A percentile compares a stretch with the other conserved stretches of the same genome.
phyloP scores from a whole-genome alignment of 1,139 yeast genomes.

The Taphrina wiesneri region DNA sequence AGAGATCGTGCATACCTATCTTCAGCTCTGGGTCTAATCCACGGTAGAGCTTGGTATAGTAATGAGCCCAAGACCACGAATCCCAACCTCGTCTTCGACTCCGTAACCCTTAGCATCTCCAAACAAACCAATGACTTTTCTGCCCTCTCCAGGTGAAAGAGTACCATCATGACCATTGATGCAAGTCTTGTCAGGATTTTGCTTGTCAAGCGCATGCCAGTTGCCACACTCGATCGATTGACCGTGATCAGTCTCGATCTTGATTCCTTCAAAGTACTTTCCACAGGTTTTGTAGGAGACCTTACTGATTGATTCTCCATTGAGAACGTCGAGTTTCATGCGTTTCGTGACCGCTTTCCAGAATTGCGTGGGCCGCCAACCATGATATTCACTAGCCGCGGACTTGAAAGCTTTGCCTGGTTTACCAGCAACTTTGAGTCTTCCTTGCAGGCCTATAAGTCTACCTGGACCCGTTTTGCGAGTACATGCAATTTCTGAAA shows the following conservation, averaged over 20 bases:
- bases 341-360: background rate
- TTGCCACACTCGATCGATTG: constrained; percentile 4
- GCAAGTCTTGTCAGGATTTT: background rate
- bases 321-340: background rate
- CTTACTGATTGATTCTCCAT: background rate
- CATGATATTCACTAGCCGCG: background rate
- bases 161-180: background rate
- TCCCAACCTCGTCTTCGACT: background rate
- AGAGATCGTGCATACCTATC: background rate
- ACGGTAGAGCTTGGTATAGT: background rate
- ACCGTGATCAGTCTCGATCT: background rate
- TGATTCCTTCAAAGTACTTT: background rate
- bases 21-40: background rate
- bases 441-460: background rate
- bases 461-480: background rate
- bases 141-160: background rate
- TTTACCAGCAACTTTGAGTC: background rate
- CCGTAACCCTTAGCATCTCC: background rate
- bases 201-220: background rate
- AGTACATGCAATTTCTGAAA: background rate
- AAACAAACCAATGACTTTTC: background rate
- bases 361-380: background rate
- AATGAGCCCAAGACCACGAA: background rate
- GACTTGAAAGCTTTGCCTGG: background rate
- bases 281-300: background rate